Percentiles rank a stretch among this genome's conserved stretches.
These are phyloP conservation scores for Amborella trichopoda DNA, from an alignment of 164 flowering plant species.

Conservation along the genomic window DNA sequence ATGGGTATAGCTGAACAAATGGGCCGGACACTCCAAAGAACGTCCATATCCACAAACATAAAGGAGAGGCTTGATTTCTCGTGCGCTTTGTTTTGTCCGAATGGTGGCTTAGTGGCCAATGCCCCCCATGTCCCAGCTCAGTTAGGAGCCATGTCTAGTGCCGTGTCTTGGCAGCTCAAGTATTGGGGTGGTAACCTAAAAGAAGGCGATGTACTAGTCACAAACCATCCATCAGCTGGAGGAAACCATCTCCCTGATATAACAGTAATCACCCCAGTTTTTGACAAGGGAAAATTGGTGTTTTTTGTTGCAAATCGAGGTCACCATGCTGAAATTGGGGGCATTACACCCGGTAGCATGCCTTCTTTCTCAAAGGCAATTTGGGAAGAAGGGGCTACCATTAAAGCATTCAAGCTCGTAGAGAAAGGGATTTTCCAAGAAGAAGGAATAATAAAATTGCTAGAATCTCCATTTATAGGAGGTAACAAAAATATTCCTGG, in stretches of 20 bases:
- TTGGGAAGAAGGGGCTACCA: constrained; percentile 98
- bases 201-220: constrained; percentile 94
- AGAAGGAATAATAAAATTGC: constrained; percentile 77
- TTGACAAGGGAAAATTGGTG: constrained; percentile 58
- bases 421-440: constrained; percentile 88
- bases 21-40: constrained; percentile 96
- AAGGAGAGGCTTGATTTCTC: constrained; percentile 96
- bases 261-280: constrained; percentile 92
- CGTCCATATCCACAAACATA: constrained; percentile 94
- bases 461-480: constrained; percentile 6
- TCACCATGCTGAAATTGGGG: constrained; percentile 99
- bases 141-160: constrained; percentile 98
- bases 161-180: constrained; percentile 83
- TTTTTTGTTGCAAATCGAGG: constrained; percentile 98
- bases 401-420: constrained; percentile 95
- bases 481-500: constrained; percentile 41
- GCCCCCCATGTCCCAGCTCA: constrained; percentile 99
- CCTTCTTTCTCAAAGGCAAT: constrained; percentile 93
- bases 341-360: constrained; percentile 99
- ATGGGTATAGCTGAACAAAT: constrained; percentile 99
- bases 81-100: constrained; percentile 93
- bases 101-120: constrained; percentile 96
- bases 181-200: constrained; percentile 69
- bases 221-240: constrained; percentile 94
- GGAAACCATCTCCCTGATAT: constrained; percentile 99